phyloP scores from a whole-genome alignment of 2,329 filamentous ascomycete genomes.

The Sclerotiophoma versabilis region DNA sequence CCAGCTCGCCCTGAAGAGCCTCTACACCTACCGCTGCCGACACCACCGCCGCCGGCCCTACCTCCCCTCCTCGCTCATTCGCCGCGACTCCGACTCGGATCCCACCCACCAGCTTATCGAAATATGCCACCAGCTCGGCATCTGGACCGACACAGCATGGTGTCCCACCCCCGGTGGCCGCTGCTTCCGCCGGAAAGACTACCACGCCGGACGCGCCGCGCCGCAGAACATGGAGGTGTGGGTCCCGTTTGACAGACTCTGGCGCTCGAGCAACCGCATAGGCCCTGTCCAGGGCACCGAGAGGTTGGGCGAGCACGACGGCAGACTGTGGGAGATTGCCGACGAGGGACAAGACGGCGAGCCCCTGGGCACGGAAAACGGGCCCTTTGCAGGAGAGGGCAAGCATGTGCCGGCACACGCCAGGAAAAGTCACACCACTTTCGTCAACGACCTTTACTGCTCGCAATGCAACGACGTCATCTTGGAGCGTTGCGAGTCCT shows the following conservation, averaged over 20 bases:
- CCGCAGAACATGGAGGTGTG: conserved; percentile 65
- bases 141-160: conserved; percentile 69
- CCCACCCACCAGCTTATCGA: conserved; percentile 67
- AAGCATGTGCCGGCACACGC: conserved; percentile 63
- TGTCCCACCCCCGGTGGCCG: conserved; percentile 65
- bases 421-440: conserved; percentile 60
- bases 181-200: conserved; percentile 64
- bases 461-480: conserved; percentile 62
- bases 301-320: conserved; percentile 52
- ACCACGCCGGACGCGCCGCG: conserved; percentile 62
- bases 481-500: conserved; percentile 65
- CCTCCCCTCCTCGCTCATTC: conserved; percentile 61
- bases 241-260: conserved; percentile 68
- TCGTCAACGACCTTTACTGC: conserved; percentile 62
- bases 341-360: conserved; percentile 64
- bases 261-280: conserved; percentile 66
- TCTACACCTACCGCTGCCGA: conserved; percentile 69
- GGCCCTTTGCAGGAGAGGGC: conserved; percentile 56
- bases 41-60: conserved; percentile 68
- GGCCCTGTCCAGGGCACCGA: conserved; percentile 51
- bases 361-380: conserved; percentile 59
- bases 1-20: conserved; percentile 63
- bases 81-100: conserved; percentile 66
- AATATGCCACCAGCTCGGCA: conserved; percentile 64
- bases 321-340: conserved; percentile 63